A percentile compares a stretch with the other conserved stretches of the same genome.
Evolutionary conservation across 2,329 filamentous ascomycete species (phyloP).

Genomic region (Daldinia eschscholtzii): DNA sequence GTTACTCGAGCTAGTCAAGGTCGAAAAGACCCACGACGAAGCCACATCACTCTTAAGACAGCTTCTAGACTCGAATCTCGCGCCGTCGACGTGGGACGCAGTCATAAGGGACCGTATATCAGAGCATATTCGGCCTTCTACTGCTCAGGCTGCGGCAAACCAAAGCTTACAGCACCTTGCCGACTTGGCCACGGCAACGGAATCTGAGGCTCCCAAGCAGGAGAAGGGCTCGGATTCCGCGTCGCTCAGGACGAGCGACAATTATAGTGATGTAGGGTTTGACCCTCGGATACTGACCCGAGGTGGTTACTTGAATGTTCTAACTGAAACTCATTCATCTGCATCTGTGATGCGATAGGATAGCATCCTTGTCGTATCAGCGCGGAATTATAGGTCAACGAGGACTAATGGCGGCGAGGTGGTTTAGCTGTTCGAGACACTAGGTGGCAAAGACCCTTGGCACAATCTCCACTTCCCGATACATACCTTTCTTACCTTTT

Average conservation of each 20-base stretch:
- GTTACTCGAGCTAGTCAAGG: slow-evolving; percentile 70
- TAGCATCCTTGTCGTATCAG: slow-evolving; percentile 4
- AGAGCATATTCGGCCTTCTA: slow-evolving; percentile 55
- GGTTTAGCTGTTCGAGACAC: background rate
- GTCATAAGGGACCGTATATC: slow-evolving; percentile 66
- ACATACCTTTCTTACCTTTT: background rate
- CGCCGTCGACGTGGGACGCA: slow-evolving; percentile 68
- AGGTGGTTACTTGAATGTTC: slow-evolving; percentile 56
- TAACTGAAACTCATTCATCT: slow-evolving; percentile 43
- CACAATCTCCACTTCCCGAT: slow-evolving; percentile 4
- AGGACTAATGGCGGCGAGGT: background rate
- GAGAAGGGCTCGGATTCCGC: slow-evolving; percentile 44
- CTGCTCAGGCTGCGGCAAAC: slow-evolving; percentile 59
- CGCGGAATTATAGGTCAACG: background rate
- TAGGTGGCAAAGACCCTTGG: background rate
- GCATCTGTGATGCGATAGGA: slow-evolving; percentile 40
- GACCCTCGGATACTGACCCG: slow-evolving; percentile 56
- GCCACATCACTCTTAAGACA: slow-evolving; percentile 67
- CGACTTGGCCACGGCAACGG: slow-evolving; percentile 64
- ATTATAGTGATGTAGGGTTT: slow-evolving; percentile 60
- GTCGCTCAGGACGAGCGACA: slow-evolving; percentile 49
- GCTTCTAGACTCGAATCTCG: slow-evolving; percentile 66
- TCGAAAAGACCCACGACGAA: slow-evolving; percentile 68
- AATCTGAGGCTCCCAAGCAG: slow-evolving; percentile 44
- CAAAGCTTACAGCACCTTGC: slow-evolving; percentile 72